Evolutionary conservation across 2,329 filamentous ascomycete genomes (phyloP).

Genomic region (Tolypocladium album): DNA sequence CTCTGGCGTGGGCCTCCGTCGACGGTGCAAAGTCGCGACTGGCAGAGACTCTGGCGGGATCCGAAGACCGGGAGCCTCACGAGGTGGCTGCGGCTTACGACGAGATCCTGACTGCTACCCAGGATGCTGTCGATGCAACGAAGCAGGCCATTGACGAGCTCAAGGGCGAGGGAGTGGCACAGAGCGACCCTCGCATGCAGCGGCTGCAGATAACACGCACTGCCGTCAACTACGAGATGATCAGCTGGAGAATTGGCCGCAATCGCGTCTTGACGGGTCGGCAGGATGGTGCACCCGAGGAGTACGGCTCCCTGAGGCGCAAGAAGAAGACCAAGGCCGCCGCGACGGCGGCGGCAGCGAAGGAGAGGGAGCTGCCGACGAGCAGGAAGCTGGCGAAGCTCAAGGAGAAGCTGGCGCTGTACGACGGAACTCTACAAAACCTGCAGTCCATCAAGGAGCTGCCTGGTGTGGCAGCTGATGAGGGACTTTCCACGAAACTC

Average conservation of each 20-base stretch:
- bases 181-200: slow-evolving; percentile 81
- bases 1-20: slow-evolving; percentile 68
- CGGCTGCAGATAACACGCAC: slow-evolving; percentile 85
- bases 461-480: slow-evolving; percentile 79
- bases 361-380: slow-evolving; percentile 51
- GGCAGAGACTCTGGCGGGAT: slow-evolving; percentile 33
- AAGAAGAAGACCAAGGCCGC: slow-evolving; percentile 32
- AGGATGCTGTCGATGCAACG: slow-evolving; percentile 88
- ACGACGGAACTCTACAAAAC: slow-evolving; percentile 84
- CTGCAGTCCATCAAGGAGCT: slow-evolving; percentile 83
- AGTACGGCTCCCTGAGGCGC: slow-evolving; percentile 37
- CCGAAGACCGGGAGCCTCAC: slow-evolving; percentile 34
- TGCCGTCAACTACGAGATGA: slow-evolving; percentile 85
- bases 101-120: slow-evolving; percentile 76
- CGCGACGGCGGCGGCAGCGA: slow-evolving; percentile 31
- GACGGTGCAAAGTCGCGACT: slow-evolving; percentile 40
- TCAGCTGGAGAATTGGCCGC: slow-evolving; percentile 89
- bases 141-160: slow-evolving; percentile 91
- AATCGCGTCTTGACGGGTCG: slow-evolving; percentile 83
- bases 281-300: slow-evolving; percentile 60
- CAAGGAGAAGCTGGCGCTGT: slow-evolving; percentile 79
- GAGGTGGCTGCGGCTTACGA: slow-evolving; percentile 85
- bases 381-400: slow-evolving; percentile 70
- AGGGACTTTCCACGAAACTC: slow-evolving; percentile 64
- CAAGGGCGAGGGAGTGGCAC: slow-evolving; percentile 68